These are phyloP conservation scores for Apophysomyces ossiformis DNA, from an alignment of 371 early-diverging fungal genomes.

Conservation along the genomic window DNA sequence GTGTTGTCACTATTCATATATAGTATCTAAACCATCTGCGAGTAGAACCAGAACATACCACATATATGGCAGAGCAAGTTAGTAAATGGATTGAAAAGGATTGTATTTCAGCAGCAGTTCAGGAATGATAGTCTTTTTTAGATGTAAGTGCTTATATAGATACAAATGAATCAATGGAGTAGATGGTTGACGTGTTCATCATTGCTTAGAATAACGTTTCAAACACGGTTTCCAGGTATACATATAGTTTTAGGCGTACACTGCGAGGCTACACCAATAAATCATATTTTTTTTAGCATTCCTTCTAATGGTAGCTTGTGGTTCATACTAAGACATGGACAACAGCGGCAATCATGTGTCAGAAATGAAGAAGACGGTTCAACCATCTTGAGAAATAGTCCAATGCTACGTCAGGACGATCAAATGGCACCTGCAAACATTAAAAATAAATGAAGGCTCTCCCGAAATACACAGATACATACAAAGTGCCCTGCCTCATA, in stretches of 20 bases:
- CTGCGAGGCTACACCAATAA: too few relatives aligned
- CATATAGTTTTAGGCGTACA: too few relatives aligned
- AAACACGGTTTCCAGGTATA: too few relatives aligned
- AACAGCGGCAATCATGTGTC: too few relatives aligned
- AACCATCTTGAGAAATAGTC: neutral
- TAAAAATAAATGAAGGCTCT: neutral
- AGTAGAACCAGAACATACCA: constrained; percentile 27
- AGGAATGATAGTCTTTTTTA: too few relatives aligned
- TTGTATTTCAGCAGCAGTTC: too few relatives aligned
- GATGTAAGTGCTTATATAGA: too few relatives aligned
- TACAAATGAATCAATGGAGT: too few relatives aligned
- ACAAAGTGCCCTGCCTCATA: constrained; percentile 86
- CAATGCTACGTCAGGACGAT: neutral
- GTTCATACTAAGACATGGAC: too few relatives aligned
- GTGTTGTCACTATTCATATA: neutral
- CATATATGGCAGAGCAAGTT: constrained; percentile 45
- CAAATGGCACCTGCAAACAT: neutral
- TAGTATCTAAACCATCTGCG: neutral
- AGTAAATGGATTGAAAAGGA: neutral
- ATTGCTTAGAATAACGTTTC: too few relatives aligned
- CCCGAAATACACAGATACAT: constrained; percentile 12
- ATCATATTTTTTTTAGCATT: neutral
- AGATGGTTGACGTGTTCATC: too few relatives aligned
- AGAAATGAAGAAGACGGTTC: too few relatives aligned
- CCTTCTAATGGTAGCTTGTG: neutral